These are phyloP conservation scores for Backusella westeae DNA, from an alignment of 192 early-diverging fungal genomes.

Conservation along the genomic window DNA sequence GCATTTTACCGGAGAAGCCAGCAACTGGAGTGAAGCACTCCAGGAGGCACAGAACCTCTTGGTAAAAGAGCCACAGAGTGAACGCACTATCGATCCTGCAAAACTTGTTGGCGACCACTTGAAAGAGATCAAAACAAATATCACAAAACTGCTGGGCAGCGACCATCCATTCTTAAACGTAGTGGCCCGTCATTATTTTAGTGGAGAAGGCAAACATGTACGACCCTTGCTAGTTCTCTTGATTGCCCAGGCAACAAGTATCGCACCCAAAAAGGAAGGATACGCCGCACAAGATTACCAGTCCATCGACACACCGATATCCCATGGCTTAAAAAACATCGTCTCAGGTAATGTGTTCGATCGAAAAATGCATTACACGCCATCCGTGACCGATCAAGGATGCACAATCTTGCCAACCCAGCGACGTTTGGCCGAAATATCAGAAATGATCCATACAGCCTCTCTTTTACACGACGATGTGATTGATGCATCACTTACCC, in stretches of 20 bases:
- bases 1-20: constrained; percentile 30
- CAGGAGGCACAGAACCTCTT: constrained; percentile 47
- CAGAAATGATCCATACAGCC: constrained; percentile 98
- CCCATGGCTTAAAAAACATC: constrained; percentile 41
- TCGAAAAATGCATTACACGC: constrained; percentile 23
- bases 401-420: constrained; percentile 80
- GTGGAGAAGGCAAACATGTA: constrained; percentile 84
- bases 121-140: constrained; percentile 80
- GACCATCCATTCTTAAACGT: constrained; percentile 90
- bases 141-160: constrained; percentile 77
- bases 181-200: constrained; percentile 89
- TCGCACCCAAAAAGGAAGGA: constrained; percentile 55
- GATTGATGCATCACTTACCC: constrained; percentile 64
- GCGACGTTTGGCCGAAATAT: constrained; percentile 91
- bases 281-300: constrained; percentile 41
- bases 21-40: constrained; percentile 49
- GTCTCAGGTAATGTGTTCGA: constrained; percentile 2
- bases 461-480: constrained; percentile 96
- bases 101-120: constrained; percentile 86
- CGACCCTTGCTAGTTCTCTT: constrained; percentile 91
- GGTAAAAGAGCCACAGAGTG: constrained; percentile 25
- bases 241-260: constrained; percentile 81
- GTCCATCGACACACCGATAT: constrained; percentile 62
- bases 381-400: constrained; percentile 26
- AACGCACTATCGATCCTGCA: constrained; percentile 61